Base-by-base conservation (phyloP, 148 eudicot species). In the Suaeda aralocaspica region DNA sequence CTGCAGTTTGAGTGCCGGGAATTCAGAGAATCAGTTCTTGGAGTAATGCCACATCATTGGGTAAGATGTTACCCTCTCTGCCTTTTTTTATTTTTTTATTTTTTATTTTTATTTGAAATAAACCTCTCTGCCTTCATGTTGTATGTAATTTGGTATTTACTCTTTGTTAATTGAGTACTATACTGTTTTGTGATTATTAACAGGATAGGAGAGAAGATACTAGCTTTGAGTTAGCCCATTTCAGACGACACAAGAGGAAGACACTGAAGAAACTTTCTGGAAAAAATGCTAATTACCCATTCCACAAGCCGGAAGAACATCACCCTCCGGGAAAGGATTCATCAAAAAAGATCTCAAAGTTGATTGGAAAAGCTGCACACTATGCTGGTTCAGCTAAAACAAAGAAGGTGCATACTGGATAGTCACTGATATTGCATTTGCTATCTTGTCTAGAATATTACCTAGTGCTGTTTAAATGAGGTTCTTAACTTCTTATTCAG, bases 201-300 rank as follows among this genome's bases (percentile, higher is more conserved):
- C 91, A 94, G 98, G 98, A 94, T 77, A 86, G 96, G 76, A 83
- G 98, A 71, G 98, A 94, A 71, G 98, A 94, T 80, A 94, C 98
- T 58, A 69, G 63, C 53, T 81, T 94, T 71, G 70, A 91, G 84
- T 79, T 94, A 77, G 87, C 89, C 22, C 98, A 94, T 73, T 94
- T 94, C 78, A 87, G 82, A 73, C 85, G 96, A 44, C 98, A 94
- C 79, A 94, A 94, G 74, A 85, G 99, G 82, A 94, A 94, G 82
- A 30, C 83, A 33, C 52, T 79, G 67, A 94, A 94, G 86, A 94
- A 79, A 80, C 66, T 72, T 57, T 76, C 88, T 76, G 99, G 99
- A 69, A 94, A 79, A 81, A 82, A 78, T 64, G 77, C 82, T 53
- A 86, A 78, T 67, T 81, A 87, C 73, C 90, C 88, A 31, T 87